A percentile compares a stretch with the other conserved stretches of the same genome.
These are phyloP conservation scores for Insectozyma bohioensis DNA, from an alignment of 1,139 yeast genomes.

Conservation along the genomic window DNA sequence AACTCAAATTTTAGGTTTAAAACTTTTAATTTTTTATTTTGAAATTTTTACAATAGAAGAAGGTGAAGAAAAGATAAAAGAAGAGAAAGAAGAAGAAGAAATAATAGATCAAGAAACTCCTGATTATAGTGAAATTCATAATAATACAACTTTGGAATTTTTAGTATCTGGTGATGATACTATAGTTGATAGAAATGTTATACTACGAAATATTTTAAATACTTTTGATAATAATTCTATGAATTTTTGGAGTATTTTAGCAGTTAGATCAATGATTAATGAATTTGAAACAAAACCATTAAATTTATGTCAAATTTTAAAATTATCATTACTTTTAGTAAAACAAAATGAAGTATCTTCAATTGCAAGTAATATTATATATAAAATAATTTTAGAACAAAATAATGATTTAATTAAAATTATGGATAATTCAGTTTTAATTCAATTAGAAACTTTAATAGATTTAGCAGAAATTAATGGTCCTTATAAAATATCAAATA, in stretches of 20 bases:
- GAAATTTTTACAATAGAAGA: conserved; percentile 13
- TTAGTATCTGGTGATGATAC: conserved; percentile 6
- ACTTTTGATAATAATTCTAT: conserved; percentile 24
- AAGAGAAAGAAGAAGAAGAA: neutral
- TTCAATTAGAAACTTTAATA: conserved; percentile 47
- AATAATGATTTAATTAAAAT: conserved; percentile 16
- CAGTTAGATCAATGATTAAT: conserved; percentile 26
- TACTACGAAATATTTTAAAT: conserved; percentile 19
- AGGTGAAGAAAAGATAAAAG: neutral
- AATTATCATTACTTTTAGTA: conserved; percentile 46
- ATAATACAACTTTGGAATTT: conserved; percentile 15
- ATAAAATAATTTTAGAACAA: conserved; percentile 15
- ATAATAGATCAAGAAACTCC: conserved; percentile 3
- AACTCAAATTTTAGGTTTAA: conserved; percentile 28
- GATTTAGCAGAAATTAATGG: conserved; percentile 62
- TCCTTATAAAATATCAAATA: conserved; percentile 46
- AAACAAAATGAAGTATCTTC: conserved; percentile 26
- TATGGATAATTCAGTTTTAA: conserved; percentile 38
- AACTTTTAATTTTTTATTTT: conserved; percentile 25
- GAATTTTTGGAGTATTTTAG: conserved; percentile 36
- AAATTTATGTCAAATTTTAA: conserved; percentile 24
- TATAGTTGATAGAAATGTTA: conserved; percentile 12
- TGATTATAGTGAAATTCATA: conserved; percentile 4
- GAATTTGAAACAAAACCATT: neutral
- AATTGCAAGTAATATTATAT: conserved; percentile 24